Evolutionary conservation across 2,329 filamentous ascomycete species (phyloP).

Genomic region (Penicillium sp.): DNA sequence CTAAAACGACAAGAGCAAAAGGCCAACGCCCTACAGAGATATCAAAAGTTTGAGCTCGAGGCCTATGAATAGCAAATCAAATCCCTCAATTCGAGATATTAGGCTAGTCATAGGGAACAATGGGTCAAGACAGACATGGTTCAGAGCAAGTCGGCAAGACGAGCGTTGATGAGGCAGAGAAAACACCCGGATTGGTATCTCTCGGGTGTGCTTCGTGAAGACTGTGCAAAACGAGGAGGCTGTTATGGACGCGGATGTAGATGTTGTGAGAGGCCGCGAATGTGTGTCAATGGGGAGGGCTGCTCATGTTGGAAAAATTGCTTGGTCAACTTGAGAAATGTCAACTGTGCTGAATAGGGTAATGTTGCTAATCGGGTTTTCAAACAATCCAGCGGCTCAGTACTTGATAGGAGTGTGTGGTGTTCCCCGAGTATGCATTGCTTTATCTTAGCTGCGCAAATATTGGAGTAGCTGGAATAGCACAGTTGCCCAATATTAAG

Average conservation of each 20-base stretch:
- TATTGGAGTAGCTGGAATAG: background rate
- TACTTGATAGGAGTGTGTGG: background rate
- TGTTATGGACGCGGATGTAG: background rate
- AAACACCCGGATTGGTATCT: background rate
- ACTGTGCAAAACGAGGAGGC: background rate
- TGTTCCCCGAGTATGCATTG: background rate
- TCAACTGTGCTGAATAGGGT: too few relatives aligned
- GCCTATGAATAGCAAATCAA: too few relatives aligned
- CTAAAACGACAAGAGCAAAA: too few relatives aligned
- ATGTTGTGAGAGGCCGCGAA: background rate
- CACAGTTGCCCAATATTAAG: background rate
- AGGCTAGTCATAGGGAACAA: background rate
- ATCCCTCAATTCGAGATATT: background rate
- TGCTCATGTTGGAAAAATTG: background rate
- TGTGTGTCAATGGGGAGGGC: too few relatives aligned
- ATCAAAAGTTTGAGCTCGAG: too few relatives aligned
- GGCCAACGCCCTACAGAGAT: too few relatives aligned
- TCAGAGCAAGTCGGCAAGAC: background rate
- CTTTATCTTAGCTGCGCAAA: background rate
- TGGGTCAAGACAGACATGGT: background rate
- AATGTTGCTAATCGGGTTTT: too few relatives aligned
- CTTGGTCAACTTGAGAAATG: background rate
- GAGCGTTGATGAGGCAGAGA: background rate
- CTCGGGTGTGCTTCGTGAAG: background rate
- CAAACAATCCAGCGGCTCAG: background rate